Evolutionary conservation across 345 rosid genomes (phyloP), one percentile per base, ranked within the genome.

Genomic region (Aethionema arabicum): DNA sequence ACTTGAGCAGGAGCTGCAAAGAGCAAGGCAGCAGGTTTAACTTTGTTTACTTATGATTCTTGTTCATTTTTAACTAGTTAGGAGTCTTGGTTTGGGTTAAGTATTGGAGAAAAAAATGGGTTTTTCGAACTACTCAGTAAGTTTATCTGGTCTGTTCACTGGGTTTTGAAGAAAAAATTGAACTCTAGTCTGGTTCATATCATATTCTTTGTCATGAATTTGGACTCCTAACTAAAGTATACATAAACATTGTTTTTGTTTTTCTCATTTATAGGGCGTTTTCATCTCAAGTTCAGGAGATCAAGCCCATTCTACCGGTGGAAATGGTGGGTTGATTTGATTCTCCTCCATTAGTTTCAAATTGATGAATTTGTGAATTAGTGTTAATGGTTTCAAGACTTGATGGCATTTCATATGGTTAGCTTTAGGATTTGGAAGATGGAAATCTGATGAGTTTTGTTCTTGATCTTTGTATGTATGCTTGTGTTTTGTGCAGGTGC

Each of bases 1-100:
- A 74, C 90, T 91, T 12, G 96, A 91, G 73, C 98, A 88, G 72
- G 98, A 91, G 80, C 84, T 91, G 45, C 96, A 91, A 79, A 80
- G 88, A 78, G 95, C 98, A 47, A 89, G 96, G 56, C 96, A 91
- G 70, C 98, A 88, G 95, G 98, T 91, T 57, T 38, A 32, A 48
- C 51, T 43, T 43, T 32, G 14, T 68, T 38, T 72, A 69, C 16
- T 43, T 50, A 13, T 58, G 44, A 40, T 12, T 40, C 11, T 40
- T 40, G 44, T 9, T 40, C 44, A 40, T 9, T 2, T 0, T 46
- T 69, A 32, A 60, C 13, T 2, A 60, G 67, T 59, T 67, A 51
- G 46, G 46, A 60, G 40, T 68, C 56, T 61, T 53, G 61, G 41
- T 37, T 60, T 37, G 33, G 69, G 53, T 36, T 32, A 33, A 63